These are phyloP conservation scores for Fusarium sp. DNA, from an alignment of 2,329 filamentous ascomycete species.

Conservation along the genomic window DNA sequence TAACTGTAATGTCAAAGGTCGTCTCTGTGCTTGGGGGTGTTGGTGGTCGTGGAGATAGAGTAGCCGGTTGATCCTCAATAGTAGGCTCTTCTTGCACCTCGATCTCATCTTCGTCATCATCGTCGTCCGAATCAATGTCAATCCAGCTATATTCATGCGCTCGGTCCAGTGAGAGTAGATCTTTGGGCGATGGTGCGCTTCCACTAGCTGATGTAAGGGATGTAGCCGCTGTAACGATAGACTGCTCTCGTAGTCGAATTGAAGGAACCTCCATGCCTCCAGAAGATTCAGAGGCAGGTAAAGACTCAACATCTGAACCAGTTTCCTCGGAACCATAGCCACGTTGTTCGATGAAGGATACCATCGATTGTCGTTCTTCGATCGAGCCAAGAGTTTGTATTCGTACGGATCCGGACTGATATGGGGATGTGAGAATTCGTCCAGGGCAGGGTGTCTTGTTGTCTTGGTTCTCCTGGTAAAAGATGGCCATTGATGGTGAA, in stretches of 20 bases:
- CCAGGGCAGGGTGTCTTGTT: conserved; percentile 25
- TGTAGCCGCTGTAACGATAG: conserved; percentile 49
- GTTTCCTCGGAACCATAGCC: conserved; percentile 33
- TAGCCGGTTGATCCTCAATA: conserved; percentile 19
- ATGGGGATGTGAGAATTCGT: conserved; percentile 41
- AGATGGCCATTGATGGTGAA: conserved; percentile 51
- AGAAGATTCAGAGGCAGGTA: conserved; percentile 45
- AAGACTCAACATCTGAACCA: conserved; percentile 48
- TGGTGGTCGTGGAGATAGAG: conserved; percentile 46
- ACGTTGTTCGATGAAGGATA: conserved; percentile 47
- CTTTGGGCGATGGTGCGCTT: conserved; percentile 42
- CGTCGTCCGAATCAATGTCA: conserved; percentile 49
- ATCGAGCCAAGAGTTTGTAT: conserved; percentile 48
- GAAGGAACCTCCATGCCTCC: conserved; percentile 47
- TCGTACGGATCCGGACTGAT: conserved; percentile 44
- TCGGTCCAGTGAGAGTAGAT: conserved; percentile 28
- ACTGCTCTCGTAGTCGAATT: conserved; percentile 47
- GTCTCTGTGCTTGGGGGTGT: conserved; percentile 40
- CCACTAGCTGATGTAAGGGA: conserved; percentile 47
- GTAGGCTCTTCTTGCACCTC: conserved; percentile 20
- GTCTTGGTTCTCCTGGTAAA: conserved; percentile 41
- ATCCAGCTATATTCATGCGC: conserved; percentile 50
- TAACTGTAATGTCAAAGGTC: conserved; percentile 28
- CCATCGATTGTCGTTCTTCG: conserved; percentile 49
- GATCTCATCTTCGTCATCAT: conserved; percentile 32